Evolutionary conservation across 768 basidiomycete species (phyloP).

Genomic region (Rhodotorula taiwanensis): DNA sequence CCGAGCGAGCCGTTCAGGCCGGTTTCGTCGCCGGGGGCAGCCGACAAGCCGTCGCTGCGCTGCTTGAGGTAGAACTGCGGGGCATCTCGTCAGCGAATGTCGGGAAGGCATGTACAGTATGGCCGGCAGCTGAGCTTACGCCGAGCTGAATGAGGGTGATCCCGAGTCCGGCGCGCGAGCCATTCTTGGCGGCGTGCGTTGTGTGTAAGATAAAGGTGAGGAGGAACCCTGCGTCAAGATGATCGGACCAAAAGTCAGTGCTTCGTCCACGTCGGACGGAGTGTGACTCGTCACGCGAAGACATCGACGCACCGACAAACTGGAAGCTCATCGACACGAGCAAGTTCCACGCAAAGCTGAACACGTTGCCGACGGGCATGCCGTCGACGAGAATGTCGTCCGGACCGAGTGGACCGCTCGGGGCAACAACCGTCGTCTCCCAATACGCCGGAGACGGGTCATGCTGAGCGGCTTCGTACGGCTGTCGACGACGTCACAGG

Average conservation of each 20-base stretch:
- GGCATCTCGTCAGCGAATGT: too few species aligned
- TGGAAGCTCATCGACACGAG: constrained; percentile 94
- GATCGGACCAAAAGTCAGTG: neutral
- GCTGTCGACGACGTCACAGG: constrained; percentile 47
- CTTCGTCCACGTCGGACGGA: neutral
- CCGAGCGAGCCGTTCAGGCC: constrained; percentile 29
- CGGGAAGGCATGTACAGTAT: too few species aligned
- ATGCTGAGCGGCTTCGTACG: constrained; percentile 77
- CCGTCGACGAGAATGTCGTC: constrained; percentile 82
- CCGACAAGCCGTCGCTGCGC: constrained; percentile 15
- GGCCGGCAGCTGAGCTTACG: constrained; percentile 7
- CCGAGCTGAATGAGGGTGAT: constrained; percentile 91
- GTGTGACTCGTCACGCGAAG: neutral
- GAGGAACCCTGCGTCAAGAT: constrained; percentile 45
- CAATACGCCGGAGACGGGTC: constrained; percentile 93
- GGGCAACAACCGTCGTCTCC: constrained; percentile 90
- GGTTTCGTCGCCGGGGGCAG: constrained; percentile 16
- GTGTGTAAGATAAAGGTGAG: constrained; percentile 84
- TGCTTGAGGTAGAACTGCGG: constrained; percentile 38
- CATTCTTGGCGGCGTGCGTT: constrained; percentile 86
- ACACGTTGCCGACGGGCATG: constrained; percentile 76
- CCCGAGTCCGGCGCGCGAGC: constrained; percentile 90
- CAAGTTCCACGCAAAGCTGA: constrained; percentile 70
- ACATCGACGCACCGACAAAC: constrained; percentile 65
- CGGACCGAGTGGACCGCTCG: constrained; percentile 50